Evolutionary conservation across 164 flowering plant genomes (phyloP).

Genomic region (Hamamelis virginiana): DNA sequence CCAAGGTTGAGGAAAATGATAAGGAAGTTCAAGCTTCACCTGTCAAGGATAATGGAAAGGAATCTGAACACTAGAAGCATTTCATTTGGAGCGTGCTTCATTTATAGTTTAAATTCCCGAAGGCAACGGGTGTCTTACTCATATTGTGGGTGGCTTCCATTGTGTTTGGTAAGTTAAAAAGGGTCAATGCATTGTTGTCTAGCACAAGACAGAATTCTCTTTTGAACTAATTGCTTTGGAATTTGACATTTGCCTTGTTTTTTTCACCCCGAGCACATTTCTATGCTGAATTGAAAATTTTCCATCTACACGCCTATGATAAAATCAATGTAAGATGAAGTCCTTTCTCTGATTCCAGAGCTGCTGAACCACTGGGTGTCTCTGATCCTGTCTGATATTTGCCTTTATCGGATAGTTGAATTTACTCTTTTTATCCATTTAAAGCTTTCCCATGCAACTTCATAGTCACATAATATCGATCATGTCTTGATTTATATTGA

Average conservation of each 20-base stretch:
- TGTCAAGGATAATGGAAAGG: constrained; percentile 28
- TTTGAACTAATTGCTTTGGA: neutral
- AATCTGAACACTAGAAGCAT: constrained; percentile 21
- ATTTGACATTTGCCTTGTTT: neutral
- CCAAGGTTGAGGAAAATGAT: constrained; percentile 21
- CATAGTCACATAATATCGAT: no score
- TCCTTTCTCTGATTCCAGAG: no score
- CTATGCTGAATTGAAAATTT: no score
- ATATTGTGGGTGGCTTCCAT: neutral
- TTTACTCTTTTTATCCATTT: no score
- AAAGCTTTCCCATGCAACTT: no score
- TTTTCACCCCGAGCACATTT: neutral
- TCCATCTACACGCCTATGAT: no score
- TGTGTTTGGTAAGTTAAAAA: constrained; percentile 1
- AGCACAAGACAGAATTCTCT: neutral
- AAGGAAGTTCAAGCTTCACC: constrained; percentile 25
- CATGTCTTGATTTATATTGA: no score
- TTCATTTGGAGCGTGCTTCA: neutral
- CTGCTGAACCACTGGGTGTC: no score
- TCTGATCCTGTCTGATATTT: no score
- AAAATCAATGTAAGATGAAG: no score
- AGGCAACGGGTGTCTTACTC: neutral
- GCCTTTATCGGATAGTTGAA: no score
- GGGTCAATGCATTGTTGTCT: neutral
- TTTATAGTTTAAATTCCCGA: neutral